Conservation (phyloP, 2,329 filamentous ascomycete genomes). For the Corynespora cassiicola region DNA sequence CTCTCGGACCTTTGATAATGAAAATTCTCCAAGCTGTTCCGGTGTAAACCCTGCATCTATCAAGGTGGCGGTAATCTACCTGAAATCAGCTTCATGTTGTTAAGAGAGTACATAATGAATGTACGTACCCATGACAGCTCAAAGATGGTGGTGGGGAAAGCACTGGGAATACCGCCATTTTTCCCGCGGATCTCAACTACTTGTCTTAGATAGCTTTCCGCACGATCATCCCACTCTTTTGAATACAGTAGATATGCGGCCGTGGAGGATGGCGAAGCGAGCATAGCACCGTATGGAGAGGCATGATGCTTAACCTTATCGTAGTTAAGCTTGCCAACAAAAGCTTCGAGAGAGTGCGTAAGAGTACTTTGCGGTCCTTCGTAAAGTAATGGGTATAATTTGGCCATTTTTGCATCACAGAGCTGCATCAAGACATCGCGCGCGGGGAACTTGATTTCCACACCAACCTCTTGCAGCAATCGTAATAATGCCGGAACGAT, state of each 20-base stretch:
- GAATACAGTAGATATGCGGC: constrained; percentile 43
- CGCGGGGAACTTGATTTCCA: constrained; percentile 8
- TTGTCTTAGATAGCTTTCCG: constrained; percentile 33
- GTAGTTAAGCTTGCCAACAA: constrained; percentile 44
- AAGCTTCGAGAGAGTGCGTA: constrained; percentile 48
- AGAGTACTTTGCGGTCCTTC: constrained; percentile 24
- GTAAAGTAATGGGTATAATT: constrained; percentile 9
- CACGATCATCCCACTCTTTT: constrained; percentile 37
- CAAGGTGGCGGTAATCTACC: no score
- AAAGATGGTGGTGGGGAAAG: constrained; percentile 36
- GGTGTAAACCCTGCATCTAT: no score
- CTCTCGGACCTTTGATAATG: no score
- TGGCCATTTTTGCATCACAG: constrained; percentile 6
- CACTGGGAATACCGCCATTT: constrained; percentile 26
- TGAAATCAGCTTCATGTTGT: no score
- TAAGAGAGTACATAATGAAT: no score
- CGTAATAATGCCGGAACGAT: constrained; percentile 14
- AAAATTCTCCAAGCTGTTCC: no score
- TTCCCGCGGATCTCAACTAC: constrained; percentile 11
- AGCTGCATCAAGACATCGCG: constrained; percentile 1
- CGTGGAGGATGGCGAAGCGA: constrained; percentile 49
- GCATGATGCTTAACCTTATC: constrained; percentile 29
- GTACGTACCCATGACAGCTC: constrained; percentile 32
- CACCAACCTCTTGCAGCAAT: constrained; percentile 5
- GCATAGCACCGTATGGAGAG: constrained; percentile 45